Percentiles rank a stretch among this genome's conserved stretches.
phyloP scores from a whole-genome alignment of 2,329 filamentous ascomycete species.

The Plenodomus tracheiphilus region DNA sequence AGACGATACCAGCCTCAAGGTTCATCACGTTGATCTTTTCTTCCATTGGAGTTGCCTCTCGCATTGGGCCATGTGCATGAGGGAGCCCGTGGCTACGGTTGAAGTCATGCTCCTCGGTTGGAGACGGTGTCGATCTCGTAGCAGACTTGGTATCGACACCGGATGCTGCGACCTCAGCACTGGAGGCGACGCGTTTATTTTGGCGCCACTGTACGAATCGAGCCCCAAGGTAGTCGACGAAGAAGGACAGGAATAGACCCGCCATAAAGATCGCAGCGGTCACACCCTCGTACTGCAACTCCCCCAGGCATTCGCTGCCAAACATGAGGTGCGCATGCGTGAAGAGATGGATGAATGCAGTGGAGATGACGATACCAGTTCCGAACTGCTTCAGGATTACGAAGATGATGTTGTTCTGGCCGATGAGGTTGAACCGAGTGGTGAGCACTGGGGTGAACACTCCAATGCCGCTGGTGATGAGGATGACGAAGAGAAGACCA shows the following conservation, averaged over 20 bases:
- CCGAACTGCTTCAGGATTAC: slow-evolving; percentile 72
- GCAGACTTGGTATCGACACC: slow-evolving; percentile 18
- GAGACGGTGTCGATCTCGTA: slow-evolving; percentile 3
- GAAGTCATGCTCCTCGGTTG: slow-evolving; percentile 17
- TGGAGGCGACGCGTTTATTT: slow-evolving; percentile 17
- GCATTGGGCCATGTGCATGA: slow-evolving; percentile 28
- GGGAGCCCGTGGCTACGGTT: slow-evolving; percentile 15
- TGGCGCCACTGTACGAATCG: slow-evolving; percentile 55
- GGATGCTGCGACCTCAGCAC: slow-evolving; percentile 15
- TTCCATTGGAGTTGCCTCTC: slow-evolving; percentile 24
- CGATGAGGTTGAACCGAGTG: slow-evolving; percentile 59
- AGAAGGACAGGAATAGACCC: slow-evolving; percentile 72
- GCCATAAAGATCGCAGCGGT: slow-evolving; percentile 74
- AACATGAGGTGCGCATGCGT: slow-evolving; percentile 77
- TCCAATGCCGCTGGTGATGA: slow-evolving; percentile 69
- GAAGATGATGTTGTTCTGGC: slow-evolving; percentile 55
- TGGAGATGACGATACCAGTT: slow-evolving; percentile 72
- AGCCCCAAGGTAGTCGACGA: slow-evolving; percentile 69
- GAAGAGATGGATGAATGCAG: slow-evolving; percentile 71
- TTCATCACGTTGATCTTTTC: slow-evolving; percentile 66
- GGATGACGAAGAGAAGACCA: slow-evolving; percentile 72
- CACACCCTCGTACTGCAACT: slow-evolving; percentile 68
- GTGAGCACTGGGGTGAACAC: slow-evolving; percentile 71
- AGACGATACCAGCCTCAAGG: slow-evolving; percentile 73
- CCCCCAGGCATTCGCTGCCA: slow-evolving; percentile 67